Conservation (phyloP, 768 basidiomycete species). For the Strobilomyces confusus region DNA sequence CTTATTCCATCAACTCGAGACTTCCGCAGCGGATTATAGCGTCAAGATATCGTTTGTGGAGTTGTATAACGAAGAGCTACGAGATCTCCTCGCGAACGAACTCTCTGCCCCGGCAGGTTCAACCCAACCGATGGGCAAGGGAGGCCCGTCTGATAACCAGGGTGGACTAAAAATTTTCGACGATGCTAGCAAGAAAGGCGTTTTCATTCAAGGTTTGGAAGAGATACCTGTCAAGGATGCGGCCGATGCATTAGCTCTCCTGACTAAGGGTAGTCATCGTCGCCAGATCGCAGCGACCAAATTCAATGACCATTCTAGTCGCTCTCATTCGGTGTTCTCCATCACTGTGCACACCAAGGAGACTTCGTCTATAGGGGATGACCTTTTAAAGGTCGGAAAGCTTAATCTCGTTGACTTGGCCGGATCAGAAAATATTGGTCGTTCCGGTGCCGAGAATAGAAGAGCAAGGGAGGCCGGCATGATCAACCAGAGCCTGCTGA, state of each 20-base stretch:
- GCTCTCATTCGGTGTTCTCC: slow-evolving; percentile 97
- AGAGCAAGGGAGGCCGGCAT: slow-evolving; percentile 95
- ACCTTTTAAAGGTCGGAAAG: slow-evolving; percentile 89
- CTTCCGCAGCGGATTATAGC: slow-evolving; percentile 73
- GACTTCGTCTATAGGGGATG: slow-evolving; percentile 70
- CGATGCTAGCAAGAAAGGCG: slow-evolving; percentile 81
- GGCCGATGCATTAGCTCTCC: slow-evolving; percentile 74
- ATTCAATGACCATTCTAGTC: slow-evolving; percentile 96
- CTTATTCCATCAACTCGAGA: slow-evolving; percentile 85
- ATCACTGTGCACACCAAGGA: slow-evolving; percentile 93
- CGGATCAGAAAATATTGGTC: slow-evolving; percentile 95
- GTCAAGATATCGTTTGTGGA: slow-evolving; percentile 95
- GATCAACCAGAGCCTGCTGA: slow-evolving; percentile 96
- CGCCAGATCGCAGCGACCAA: slow-evolving; percentile 94
- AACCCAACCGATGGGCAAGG: slow-evolving; percentile 76
- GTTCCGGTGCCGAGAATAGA: slow-evolving; percentile 93
- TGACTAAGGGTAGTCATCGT: slow-evolving; percentile 86
- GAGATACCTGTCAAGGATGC: slow-evolving; percentile 82
- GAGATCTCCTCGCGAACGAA: slow-evolving; percentile 86
- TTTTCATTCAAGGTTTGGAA: slow-evolving; percentile 93
- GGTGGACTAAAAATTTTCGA: slow-evolving; percentile 87
- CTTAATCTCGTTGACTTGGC: slow-evolving; percentile 96
- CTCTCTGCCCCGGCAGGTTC: slow-evolving; percentile 62
- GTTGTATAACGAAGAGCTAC: slow-evolving; percentile 96
- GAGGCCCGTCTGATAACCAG: slow-evolving; percentile 45